Evolutionary conservation across 2,329 filamentous ascomycete species (phyloP).

Genomic region (Bipolaris cookei): DNA sequence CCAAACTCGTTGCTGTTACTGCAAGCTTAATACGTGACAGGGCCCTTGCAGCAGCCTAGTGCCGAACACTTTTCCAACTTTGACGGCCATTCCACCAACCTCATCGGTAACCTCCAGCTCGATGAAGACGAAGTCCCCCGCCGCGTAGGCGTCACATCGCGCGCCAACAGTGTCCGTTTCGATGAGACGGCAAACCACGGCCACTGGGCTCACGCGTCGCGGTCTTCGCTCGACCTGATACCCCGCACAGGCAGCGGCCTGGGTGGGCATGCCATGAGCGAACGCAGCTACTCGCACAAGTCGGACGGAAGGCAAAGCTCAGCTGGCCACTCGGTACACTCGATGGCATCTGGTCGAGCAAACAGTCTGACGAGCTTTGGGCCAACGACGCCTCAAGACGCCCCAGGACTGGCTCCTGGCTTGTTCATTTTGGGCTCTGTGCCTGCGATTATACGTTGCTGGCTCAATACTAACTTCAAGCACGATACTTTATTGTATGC

Average conservation of each 20-base stretch:
- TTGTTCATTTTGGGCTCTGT: conserved; percentile 86
- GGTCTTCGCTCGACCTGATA: conserved; percentile 82
- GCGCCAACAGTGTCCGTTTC: conserved; percentile 96
- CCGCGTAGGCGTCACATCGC: conserved; percentile 82
- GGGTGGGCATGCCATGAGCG: conserved; percentile 80
- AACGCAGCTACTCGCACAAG: conserved; percentile 90
- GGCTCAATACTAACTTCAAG: conserved; percentile 89
- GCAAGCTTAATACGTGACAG: conserved; percentile 55
- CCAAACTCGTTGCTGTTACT: neutral
- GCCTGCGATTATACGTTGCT: conserved; percentile 93
- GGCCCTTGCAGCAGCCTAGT: conserved; percentile 78
- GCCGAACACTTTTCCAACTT: conserved; percentile 88
- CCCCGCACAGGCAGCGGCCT: conserved; percentile 81
- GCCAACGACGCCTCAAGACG: conserved; percentile 77
- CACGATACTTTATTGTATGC: conserved; percentile 90
- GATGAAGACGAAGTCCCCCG: conserved; percentile 87
- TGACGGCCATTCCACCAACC: conserved; percentile 81
- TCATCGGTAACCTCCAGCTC: conserved; percentile 81
- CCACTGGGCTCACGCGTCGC: conserved; percentile 82
- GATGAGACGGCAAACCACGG: conserved; percentile 94
- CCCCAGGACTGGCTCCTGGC: conserved; percentile 78
- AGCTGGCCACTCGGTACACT: conserved; percentile 81
- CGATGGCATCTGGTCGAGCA: conserved; percentile 76
- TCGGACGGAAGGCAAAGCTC: conserved; percentile 96
- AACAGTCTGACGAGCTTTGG: conserved; percentile 75